Base-by-base conservation (phyloP, 2,329 filamentous ascomycete genomes). In the Blumeria hordei region DNA sequence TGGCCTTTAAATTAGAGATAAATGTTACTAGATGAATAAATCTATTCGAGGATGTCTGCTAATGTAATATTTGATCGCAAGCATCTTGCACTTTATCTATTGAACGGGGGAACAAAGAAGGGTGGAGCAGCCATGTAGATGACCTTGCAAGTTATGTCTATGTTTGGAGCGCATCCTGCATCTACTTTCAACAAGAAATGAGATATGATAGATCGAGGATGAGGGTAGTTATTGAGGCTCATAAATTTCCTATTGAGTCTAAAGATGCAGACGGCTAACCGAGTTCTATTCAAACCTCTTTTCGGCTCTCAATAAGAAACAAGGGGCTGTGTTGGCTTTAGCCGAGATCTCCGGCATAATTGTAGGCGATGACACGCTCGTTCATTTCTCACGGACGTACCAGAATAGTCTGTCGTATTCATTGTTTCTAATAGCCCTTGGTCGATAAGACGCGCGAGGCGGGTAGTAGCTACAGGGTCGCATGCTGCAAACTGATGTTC, bases 321-420 rank as follows among this genome's bases (percentile, higher is more conserved):
- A 58, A 58, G 35, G 62, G 60, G 10, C 58, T 54, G 16, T 59
- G 57, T 43, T 59, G 55, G 16, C 56, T 57, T 14, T 62, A 58
- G 3, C 59, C 58, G 54, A 57, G 62, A 32, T 63, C 75, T 9
- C 80, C 80, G 1, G 84, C 85, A 0, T 83, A 83, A 0, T 84
- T 83, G 2, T 86, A 71, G 0, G 84, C 77, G 49, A 94, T 74
- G 3, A 87, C 82, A 62, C 59, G 94, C 84, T 4, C 94, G 71
- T 18, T 79, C 75, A 43, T 78, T 75, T 56, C 95, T 76, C 28
- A 83, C 77, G 8, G 80, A 76, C 59, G 94, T 2, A 81, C 85
- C 63, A 90, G 82, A 55, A 83, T 74, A 9, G 84, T 76, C 33
- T 88, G 75, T 7, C 88, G 72, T 0, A 82, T 82, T 4, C 83